A percentile compares a stretch with the other conserved stretches of the same genome.
phyloP scores from a whole-genome alignment of 495 filamentous ascomycete species.

The Penicillium canescens region DNA sequence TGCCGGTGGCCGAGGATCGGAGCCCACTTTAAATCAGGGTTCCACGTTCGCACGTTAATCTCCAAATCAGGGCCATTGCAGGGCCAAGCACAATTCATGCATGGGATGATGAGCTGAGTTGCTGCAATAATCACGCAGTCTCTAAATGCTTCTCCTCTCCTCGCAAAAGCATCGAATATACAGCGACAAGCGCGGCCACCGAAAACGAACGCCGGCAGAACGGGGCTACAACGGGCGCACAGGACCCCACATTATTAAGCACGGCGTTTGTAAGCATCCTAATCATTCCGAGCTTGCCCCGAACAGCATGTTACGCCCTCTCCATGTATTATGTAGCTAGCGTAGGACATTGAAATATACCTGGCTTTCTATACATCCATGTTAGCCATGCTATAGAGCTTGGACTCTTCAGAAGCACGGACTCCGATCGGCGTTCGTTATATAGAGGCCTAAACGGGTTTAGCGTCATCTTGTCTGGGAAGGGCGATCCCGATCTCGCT shows the following conservation, averaged over 20 bases:
- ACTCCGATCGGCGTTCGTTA: not conserved
- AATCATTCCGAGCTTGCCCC: too few relatives aligned
- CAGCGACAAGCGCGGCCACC: conserved; percentile 6
- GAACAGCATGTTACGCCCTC: too few relatives aligned
- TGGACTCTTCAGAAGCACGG: not conserved
- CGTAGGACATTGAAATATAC: too few relatives aligned
- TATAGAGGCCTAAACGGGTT: not conserved
- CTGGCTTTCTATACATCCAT: too few relatives aligned
- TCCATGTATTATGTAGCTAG: too few relatives aligned
- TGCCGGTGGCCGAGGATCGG: conserved; percentile 15
- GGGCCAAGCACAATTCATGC: not conserved
- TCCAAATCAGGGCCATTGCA: not conserved
- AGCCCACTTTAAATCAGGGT: conserved; percentile 10
- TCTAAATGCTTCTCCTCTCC: not conserved
- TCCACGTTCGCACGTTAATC: conserved; percentile 3
- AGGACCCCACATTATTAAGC: too few relatives aligned
- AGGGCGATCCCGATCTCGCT: too few relatives aligned
- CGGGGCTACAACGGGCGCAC: too few relatives aligned
- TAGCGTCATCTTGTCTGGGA: not conserved
- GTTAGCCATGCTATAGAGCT: not conserved
- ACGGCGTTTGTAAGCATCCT: too few relatives aligned
- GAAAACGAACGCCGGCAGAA: not conserved
- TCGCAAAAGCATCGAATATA: not conserved
- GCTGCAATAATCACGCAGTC: not conserved
- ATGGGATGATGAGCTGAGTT: not conserved